Conservation (phyloP, 2,329 filamentous ascomycete species). For the Trichoderma breve region DNA sequence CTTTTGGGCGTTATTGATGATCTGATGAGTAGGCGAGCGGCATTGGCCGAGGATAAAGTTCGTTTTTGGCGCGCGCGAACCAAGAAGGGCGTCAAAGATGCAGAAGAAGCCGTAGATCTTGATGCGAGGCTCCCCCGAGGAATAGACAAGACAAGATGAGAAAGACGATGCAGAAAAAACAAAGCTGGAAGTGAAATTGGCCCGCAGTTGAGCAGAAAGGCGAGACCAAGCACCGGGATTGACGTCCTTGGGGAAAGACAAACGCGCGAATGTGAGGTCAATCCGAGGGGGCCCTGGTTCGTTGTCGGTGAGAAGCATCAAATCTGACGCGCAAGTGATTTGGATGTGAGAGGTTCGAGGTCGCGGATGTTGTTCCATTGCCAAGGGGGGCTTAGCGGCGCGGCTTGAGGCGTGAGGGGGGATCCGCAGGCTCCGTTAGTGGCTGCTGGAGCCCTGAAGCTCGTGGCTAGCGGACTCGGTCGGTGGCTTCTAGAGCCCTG, state of each 20-base stretch:
- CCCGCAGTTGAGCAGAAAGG: not conserved
- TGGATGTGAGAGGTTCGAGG: not conserved
- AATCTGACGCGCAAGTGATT: conserved; percentile 15
- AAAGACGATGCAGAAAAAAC: not conserved
- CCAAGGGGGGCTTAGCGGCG: conserved; percentile 3
- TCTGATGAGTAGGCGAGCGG: not conserved
- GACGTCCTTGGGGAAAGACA: not conserved
- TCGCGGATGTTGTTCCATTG: conserved; percentile 13
- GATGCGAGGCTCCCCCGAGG: not conserved
- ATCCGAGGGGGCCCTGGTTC: conserved; percentile 11
- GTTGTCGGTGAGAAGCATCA: conserved; percentile 18
- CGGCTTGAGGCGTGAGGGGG: not conserved
- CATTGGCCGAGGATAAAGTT: not conserved
- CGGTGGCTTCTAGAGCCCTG: not conserved
- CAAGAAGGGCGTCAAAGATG: not conserved
- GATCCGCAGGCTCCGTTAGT: not conserved
- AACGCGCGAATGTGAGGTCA: conserved; percentile 6
- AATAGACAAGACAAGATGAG: not conserved
- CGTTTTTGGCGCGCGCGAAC: conserved; percentile 5
- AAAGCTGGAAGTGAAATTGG: not conserved
- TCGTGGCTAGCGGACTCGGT: not conserved
- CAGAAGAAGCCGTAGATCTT: not conserved
- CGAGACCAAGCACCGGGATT: not conserved
- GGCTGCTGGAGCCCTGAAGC: not conserved
- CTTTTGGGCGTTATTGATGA: not conserved